These are phyloP conservation scores for Hylodesmum podocarpum DNA, from an alignment of 306 rosid genomes.

Conservation along the genomic window DNA sequence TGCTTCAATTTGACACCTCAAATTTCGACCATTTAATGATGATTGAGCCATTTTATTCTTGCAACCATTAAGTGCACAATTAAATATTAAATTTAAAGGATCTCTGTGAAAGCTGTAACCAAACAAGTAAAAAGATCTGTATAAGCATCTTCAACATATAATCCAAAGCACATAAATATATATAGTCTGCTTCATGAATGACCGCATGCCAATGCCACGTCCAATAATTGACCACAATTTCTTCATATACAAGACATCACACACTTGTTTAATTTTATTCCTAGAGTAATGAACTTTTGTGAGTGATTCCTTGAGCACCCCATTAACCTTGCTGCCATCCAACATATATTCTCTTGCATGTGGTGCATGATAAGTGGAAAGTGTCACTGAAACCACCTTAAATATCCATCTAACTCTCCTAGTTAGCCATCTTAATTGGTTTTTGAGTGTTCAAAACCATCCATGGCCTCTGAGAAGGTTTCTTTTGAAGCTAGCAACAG, in stretches of 20 bases:
- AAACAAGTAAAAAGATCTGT: neutral
- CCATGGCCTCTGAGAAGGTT: constrained; percentile 60
- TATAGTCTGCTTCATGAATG: neutral
- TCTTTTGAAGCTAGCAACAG: constrained; percentile 40
- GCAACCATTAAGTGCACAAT: neutral
- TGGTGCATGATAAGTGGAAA: constrained; percentile 21
- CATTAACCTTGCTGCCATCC: constrained; percentile 41
- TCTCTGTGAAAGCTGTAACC: neutral
- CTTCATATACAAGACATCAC: constrained; percentile 39
- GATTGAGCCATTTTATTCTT: constrained; percentile 13
- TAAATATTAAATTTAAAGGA: constrained; percentile 9
- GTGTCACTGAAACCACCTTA: constrained; percentile 28
- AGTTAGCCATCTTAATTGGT: neutral
- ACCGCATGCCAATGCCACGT: constrained; percentile 10
- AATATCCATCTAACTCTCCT: constrained; percentile 18
- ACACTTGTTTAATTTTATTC: constrained; percentile 42
- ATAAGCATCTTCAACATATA: neutral
- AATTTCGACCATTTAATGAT: neutral
- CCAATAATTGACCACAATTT: constrained; percentile 13
- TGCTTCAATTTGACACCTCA: neutral
- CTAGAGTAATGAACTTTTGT: constrained; percentile 40
- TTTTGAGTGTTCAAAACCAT: neutral
- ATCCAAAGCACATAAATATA: neutral
- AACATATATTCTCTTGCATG: constrained; percentile 46
- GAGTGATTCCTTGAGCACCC: constrained; percentile 50